These are phyloP conservation scores for Nemania serpens DNA, from an alignment of 2,329 filamentous ascomycete species.

Conservation along the genomic window DNA sequence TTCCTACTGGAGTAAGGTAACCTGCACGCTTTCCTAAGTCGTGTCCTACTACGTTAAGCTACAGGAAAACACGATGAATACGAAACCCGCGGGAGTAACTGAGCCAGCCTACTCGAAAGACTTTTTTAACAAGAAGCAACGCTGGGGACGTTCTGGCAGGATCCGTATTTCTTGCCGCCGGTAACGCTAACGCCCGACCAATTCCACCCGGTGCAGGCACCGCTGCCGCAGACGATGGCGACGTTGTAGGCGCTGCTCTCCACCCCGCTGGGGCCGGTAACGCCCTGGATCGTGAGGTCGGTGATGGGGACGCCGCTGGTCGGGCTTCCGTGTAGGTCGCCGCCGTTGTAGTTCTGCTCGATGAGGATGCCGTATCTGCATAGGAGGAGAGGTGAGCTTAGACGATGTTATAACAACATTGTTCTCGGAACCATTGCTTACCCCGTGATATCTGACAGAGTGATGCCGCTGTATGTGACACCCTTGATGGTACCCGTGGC, in stretches of 20 bases:
- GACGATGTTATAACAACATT: background rate
- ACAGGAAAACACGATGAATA: too few species aligned
- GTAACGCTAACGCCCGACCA: constrained; percentile 15
- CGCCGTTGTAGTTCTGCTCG: constrained; percentile 60
- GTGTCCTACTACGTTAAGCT: too few species aligned
- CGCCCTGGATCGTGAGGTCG: constrained; percentile 51
- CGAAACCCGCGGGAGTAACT: too few species aligned
- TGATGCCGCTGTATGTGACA: constrained; percentile 59
- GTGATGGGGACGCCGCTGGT: constrained; percentile 54
- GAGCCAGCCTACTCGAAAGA: background rate
- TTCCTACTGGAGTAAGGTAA: too few species aligned
- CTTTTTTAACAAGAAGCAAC: constrained; percentile 8
- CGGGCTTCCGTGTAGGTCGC: constrained; percentile 44
- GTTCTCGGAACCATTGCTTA: background rate
- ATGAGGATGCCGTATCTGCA: constrained; percentile 59
- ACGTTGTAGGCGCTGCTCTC: constrained; percentile 16
- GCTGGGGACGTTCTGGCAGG: constrained; percentile 57
- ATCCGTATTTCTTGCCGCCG: constrained; percentile 40
- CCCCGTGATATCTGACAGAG: constrained; percentile 51
- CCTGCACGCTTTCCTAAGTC: too few species aligned
- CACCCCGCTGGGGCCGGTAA: constrained; percentile 5
- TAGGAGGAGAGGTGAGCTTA: background rate
- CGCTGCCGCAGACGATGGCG: constrained; percentile 12
- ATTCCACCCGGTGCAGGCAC: constrained; percentile 15
- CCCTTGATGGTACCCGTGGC: constrained; percentile 56